These are phyloP conservation scores for Penicillium odoratum DNA, from an alignment of 495 filamentous ascomycete species.

Conservation along the genomic window DNA sequence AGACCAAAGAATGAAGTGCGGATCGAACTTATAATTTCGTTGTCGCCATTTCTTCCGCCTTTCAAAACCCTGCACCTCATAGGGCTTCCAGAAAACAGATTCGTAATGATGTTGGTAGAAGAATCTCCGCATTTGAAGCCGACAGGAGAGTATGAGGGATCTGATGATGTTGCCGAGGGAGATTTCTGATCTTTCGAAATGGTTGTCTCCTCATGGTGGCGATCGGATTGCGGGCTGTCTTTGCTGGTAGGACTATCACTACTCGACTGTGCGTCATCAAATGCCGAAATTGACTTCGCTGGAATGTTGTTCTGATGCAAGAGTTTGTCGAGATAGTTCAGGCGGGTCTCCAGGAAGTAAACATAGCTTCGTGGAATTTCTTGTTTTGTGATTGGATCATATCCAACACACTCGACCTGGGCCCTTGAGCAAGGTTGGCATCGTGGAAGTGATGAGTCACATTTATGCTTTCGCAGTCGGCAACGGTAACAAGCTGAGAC, in stretches of 20 bases:
- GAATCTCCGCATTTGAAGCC: not conserved
- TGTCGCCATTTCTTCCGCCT: too few relatives aligned
- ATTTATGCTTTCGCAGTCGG: constrained; percentile 86
- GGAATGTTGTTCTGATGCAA: constrained; percentile 65
- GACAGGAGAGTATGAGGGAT: not conserved
- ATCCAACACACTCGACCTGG: constrained; percentile 81
- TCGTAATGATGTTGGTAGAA: not conserved
- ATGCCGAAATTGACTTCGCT: constrained; percentile 69
- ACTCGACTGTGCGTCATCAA: constrained; percentile 38
- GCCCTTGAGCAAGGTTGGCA: constrained; percentile 89
- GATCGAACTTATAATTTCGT: not conserved
- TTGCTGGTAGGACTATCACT: not conserved
- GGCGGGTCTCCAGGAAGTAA: constrained; percentile 83
- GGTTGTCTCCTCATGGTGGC: not conserved
- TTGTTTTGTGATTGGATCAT: constrained; percentile 90
- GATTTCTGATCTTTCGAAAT: not conserved
- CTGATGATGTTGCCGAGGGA: not conserved
- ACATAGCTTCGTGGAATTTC: constrained; percentile 93
- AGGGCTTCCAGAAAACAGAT: not conserved
- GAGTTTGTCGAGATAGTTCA: constrained; percentile 73
- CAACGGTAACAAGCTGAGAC: constrained; percentile 94
- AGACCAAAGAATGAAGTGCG: not conserved
- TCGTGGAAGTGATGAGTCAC: constrained; percentile 84
- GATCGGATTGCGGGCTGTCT: too few relatives aligned
- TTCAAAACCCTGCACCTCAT: not conserved